Base-by-base conservation (phyloP, 805 yeast genomes). In the Tetrapisispora nanseiensis region DNA sequence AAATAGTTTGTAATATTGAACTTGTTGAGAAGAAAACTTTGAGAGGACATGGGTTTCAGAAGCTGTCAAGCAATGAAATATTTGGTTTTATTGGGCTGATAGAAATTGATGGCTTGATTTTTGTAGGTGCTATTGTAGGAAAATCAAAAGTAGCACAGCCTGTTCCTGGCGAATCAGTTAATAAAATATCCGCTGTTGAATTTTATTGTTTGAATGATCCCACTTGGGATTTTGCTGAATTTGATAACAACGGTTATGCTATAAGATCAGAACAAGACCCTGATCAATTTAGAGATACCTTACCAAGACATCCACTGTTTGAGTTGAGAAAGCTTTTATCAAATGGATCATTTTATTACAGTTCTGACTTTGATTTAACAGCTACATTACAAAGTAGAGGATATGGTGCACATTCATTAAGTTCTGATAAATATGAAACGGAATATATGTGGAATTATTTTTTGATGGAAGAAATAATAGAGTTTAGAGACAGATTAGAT, bases 361-460 rank as follows among this genome's bases (percentile, higher is more conserved):
- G 95, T 42, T 79, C 86, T 4, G 92, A 87, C 63, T 92, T 87
- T 61, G 98, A 92, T 62, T 64, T 92, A 51, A 92, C 98, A 0
- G 80, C 86, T n/a, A 69, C 80, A 4, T 65, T 92, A 46, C 97
- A 90, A 62, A 69, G 75, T 34, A 66, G 95, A 56, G 92, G 90
- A 3, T 63, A 80, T 9, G 59, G 63, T 31, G 56, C 62, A 2
- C 61, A 66, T 41, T 65, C 76, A 0, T 52, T 75, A 35, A 69
- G 76, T 39, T 62, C 66, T 46, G 80, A 75, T 51, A 69, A 82
- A 34, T 80, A 76, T 51, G 87, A 82, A 57, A 76, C 76, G 37
- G 89, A 87, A 51, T 92, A 82, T 57, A 90, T 92, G 97, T 92
- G 99, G 98, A 92, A 92, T 61, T 74, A 82, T 9, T 90, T 84